phyloP scores from a whole-genome alignment of 164 flowering plant genomes.

The Tinospora cordifolia region DNA sequence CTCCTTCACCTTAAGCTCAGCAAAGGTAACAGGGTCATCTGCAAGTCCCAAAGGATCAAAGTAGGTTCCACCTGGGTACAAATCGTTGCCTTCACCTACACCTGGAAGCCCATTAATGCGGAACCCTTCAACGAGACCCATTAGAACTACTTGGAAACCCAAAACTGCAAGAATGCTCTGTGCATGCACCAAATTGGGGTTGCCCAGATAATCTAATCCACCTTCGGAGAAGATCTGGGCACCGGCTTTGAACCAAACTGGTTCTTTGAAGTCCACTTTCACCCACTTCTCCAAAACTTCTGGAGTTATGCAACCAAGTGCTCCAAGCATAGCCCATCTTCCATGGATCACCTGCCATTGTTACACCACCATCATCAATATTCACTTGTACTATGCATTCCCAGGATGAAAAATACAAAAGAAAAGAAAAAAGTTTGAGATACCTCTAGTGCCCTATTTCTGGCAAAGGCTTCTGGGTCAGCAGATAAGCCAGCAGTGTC shows the following conservation, averaged over 20 bases:
- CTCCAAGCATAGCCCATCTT: slow-evolving; percentile 77
- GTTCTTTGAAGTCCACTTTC: slow-evolving; percentile 59
- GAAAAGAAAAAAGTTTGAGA: background rate
- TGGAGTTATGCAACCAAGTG: slow-evolving; percentile 69
- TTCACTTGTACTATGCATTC: background rate
- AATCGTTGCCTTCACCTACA: slow-evolving; percentile 62
- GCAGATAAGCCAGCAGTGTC: slow-evolving; percentile 94
- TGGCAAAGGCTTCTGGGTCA: slow-evolving; percentile 93
- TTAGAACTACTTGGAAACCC: slow-evolving; percentile 59
- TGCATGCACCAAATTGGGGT: slow-evolving; percentile 72
- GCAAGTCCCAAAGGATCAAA: slow-evolving; percentile 74
- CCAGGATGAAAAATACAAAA: background rate
- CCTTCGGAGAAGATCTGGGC: slow-evolving; percentile 68
- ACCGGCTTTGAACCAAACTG: slow-evolving; percentile 80
- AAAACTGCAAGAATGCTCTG: slow-evolving; percentile 70
- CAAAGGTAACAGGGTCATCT: slow-evolving; percentile 61
- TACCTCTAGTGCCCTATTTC: slow-evolving; percentile 94
- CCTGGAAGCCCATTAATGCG: slow-evolving; percentile 63
- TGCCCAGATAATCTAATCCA: slow-evolving; percentile 73
- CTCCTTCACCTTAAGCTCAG: slow-evolving; percentile 76
- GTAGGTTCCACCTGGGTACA: slow-evolving; percentile 74
- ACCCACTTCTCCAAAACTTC: slow-evolving; percentile 65
- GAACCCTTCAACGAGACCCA: slow-evolving; percentile 69
- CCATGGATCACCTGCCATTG: slow-evolving; percentile 57
- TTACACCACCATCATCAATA: background rate